Conservation (phyloP, 441 rosid genomes). For the Hura crepitans region DNA sequence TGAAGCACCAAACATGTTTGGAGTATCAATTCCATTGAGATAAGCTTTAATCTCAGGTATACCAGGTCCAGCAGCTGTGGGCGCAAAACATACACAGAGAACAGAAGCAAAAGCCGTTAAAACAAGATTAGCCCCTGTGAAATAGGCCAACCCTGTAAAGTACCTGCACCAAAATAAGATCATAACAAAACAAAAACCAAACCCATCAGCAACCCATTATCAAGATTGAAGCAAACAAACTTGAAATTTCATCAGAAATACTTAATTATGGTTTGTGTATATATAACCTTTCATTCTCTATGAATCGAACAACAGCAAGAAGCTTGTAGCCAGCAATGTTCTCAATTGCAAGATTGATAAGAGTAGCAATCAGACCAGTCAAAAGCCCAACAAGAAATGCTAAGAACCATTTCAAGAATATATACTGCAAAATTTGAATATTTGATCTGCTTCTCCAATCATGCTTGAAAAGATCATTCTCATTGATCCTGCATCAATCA, state of each 20-base stretch:
- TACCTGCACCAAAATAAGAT: constrained; percentile 47
- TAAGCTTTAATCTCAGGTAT: constrained; percentile 96
- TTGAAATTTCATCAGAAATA: too few relatives aligned
- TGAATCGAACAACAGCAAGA: constrained; percentile 58
- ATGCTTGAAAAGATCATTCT: constrained; percentile 87
- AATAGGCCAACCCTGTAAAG: constrained; percentile 47
- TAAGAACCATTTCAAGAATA: constrained; percentile 75
- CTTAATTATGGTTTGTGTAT: too few relatives aligned
- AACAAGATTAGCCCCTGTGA: constrained; percentile 57
- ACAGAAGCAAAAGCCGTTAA: constrained; percentile 65
- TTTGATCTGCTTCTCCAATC: constrained; percentile 95
- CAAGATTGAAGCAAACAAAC: neutral
- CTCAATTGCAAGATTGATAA: constrained; percentile 83
- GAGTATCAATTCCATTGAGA: constrained; percentile 91
- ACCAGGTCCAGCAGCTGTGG: constrained; percentile 98
- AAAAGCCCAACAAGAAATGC: constrained; percentile 81
- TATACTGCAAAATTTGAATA: constrained; percentile 72
- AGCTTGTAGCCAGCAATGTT: constrained; percentile 94
- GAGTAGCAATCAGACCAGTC: constrained; percentile 78
- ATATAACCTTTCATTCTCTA: constrained; percentile 51
- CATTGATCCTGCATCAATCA: constrained; percentile 62
- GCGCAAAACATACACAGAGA: constrained; percentile 77
- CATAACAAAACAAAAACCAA: too few relatives aligned
- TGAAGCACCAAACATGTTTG: constrained; percentile 78
- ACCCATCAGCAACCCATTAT: neutral